Evolutionary conservation across 495 filamentous ascomycete genomes (phyloP), one percentile per base, ranked within the genome.

Genomic region (Penicillium ucsense): DNA sequence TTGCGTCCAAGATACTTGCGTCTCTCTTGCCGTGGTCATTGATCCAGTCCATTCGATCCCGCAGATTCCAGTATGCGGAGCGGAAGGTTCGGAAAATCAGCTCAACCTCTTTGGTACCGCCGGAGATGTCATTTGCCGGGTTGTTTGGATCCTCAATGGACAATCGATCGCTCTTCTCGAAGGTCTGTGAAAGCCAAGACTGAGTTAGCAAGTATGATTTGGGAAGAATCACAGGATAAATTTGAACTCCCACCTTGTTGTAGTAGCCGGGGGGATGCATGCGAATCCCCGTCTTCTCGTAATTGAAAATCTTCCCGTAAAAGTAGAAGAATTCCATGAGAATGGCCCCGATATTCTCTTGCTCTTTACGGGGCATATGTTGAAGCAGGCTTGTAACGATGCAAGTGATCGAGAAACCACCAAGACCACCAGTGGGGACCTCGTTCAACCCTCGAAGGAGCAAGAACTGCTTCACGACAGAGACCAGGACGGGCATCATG

Each of bases 391-490:
- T 88, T 43, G 88, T 82, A n/a, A 96, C 86, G 37, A 98, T 75
- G 67, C 94, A 98, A 36, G 85, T 95, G 44, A 94, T 84, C 2
- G 89, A 85, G 57, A 97, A 96, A 1, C 91, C 90, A 33, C 92
- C 94, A n/a, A 98, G 74, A 0, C 94, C 94, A 47, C 94, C 94
- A 38, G 78, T 83, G 12, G 83, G 81, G 3, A 94, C 88, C 61
- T 98, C 92, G 51, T 96, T 95, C 34, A 96, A 72, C 2, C 82
- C 86, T 37, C 89, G 79, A 79, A 98, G 90, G 11, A 84, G 69
- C 12, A 98, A 69, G 47, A 94, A 89, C 45, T 97, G 94, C 65
- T 98, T 98, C 65, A 98, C 79, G 28, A 98, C 51, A 0, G 86
- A 79, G 8, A 92, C 84, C 20, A 98, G 65, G 35, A 84, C 72